These are phyloP conservation scores for Diphasiastrum complanatum DNA, from an alignment of 83 land plant species.

Conservation along the genomic window DNA sequence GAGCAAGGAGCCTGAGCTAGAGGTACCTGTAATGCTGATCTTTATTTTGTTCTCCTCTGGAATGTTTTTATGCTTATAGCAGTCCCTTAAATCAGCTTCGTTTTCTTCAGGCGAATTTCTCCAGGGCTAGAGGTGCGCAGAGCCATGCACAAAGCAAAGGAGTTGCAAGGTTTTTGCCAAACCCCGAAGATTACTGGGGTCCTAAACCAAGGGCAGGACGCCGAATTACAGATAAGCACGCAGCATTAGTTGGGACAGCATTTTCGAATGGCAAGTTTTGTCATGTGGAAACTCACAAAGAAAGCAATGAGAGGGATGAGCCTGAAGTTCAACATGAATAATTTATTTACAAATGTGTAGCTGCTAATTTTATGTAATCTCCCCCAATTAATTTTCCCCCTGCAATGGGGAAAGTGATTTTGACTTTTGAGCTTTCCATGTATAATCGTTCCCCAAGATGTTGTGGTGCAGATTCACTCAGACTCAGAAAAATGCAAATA, in stretches of 20 bases:
- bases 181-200: conserved; percentile 96
- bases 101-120: conserved; percentile 97
- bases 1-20: conserved; percentile 64
- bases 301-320: too few relatives aligned
- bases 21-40: conserved; percentile 33
- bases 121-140: conserved; percentile 77
- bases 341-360: too few relatives aligned
- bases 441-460: too few relatives aligned
- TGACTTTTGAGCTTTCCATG: too few relatives aligned
- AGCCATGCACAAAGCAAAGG: conserved; percentile 88
- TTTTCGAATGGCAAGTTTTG: conserved; percentile 52
- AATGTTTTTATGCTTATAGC: background rate
- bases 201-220: conserved; percentile 98
- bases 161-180: conserved; percentile 84
- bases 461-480: too few relatives aligned
- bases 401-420: too few relatives aligned
- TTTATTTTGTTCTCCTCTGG: background rate
- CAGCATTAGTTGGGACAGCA: conserved; percentile 55
- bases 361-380: too few relatives aligned
- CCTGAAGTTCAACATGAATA: too few relatives aligned
- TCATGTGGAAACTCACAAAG: too few relatives aligned
- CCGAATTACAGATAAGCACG: conserved; percentile 70
- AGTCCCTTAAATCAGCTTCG: background rate
- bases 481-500: too few relatives aligned
- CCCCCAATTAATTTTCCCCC: too few relatives aligned